Base-by-base conservation (phyloP, 305 asterid species). In the Fraxinus ornus region DNA sequence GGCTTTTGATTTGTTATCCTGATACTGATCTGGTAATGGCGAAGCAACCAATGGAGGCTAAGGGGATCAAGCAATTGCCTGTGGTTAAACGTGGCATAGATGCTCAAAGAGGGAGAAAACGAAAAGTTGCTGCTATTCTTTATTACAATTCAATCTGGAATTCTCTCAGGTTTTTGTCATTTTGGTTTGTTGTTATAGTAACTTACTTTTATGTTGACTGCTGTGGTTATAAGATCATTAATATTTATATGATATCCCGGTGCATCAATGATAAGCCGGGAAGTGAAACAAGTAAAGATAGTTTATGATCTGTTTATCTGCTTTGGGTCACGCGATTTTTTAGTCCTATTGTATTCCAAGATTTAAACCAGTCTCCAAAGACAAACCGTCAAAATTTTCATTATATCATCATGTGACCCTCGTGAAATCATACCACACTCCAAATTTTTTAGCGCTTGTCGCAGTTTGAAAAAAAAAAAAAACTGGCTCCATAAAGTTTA, bases 41-140 rank as follows among this genome's bases (percentile, higher is more conserved):
- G 0, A 96, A 93, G 87, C 99, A 96, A 86, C 91, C 94, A 68
- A 93, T 93, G 98, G 99, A 94, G 87, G 99, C 98, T 41, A 94
- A 94, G 90, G 98, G 91, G 57, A 91, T 96, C 83, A 94, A 91
- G 62, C 99, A 92, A 84, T 87, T 96, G 87, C 95, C 99, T 71
- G 98, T 96, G 82, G 86, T 94, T 75, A 92, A 88, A 79, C 98
- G 94, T 66, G 74, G 74, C 30, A 90, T 88, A 82, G 94, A 90
- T 83, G 78, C 76, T 79, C 96, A 80, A 80, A 90, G 90, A 86
- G 95, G 93, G 85, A 77, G 91, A 89, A 95, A 89, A 79, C 95
- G 88, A 79, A 90, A 70, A 83, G 55, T 89, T 83, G 86, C 84
- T 78, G 98, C 91, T 81, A 82, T 96, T 85, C 94, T 94, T 80